These are phyloP conservation scores for Pseudozyma hubeiensis DNA, from an alignment of 1,284 basidiomycete species.

Conservation along the genomic window DNA sequence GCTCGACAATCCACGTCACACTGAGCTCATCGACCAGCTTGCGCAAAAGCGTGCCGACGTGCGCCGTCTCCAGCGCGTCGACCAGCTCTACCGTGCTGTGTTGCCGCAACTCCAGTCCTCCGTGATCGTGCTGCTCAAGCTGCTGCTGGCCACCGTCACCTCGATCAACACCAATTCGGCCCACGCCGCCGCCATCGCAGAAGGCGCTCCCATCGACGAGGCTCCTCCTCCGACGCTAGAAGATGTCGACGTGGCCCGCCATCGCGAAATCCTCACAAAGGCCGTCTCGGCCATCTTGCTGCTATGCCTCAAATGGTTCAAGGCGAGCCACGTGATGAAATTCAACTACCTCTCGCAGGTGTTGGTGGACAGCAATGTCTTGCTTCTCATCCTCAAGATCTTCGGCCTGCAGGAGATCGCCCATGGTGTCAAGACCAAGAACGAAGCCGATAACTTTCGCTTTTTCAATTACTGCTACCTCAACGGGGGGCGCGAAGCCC, in stretches of 20 bases:
- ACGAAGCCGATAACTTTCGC: constrained; percentile 82
- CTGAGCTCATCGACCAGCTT: constrained; percentile 37
- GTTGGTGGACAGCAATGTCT: constrained; percentile 92
- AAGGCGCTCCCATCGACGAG: constrained; percentile 63
- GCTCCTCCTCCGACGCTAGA: constrained; percentile 84
- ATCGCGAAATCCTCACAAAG: constrained; percentile 97
- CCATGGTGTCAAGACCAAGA: constrained; percentile 83
- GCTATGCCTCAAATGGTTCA: constrained; percentile 96
- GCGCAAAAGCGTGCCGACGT: constrained; percentile 61
- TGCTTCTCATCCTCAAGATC: constrained; percentile 95
- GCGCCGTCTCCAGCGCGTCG: constrained; percentile 60
- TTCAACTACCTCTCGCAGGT: constrained; percentile 96
- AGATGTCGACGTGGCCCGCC: constrained; percentile 91
- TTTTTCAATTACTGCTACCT: constrained; percentile 94
- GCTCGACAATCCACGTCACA: constrained; percentile 57
- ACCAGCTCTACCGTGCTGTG: constrained; percentile 59
- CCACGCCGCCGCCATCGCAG: constrained; percentile 62
- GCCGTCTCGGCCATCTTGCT: constrained; percentile 94
- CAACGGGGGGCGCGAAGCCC: constrained; percentile 70
- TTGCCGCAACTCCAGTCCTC: constrained; percentile 63
- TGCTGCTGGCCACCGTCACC: constrained; percentile 65
- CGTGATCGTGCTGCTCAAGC: constrained; percentile 67
- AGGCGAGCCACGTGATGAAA: constrained; percentile 90
- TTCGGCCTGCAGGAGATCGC: constrained; percentile 94
- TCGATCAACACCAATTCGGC: constrained; percentile 64